phyloP scores from a whole-genome alignment of 208 protist genomes.

The Trypanosoma melophagium region DNA sequence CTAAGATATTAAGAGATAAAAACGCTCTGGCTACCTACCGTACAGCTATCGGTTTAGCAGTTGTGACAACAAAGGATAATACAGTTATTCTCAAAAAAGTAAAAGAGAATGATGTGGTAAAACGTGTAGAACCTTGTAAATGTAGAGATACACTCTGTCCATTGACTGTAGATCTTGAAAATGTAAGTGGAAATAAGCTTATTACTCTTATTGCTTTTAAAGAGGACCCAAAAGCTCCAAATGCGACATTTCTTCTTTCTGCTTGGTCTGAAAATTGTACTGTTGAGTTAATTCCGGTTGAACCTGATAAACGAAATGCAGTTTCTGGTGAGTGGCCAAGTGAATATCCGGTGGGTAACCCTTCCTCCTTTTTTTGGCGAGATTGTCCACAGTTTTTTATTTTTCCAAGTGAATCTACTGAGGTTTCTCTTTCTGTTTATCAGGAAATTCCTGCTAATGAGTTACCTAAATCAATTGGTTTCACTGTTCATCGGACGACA shows the following conservation, averaged over 20 bases:
- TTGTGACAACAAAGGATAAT: constrained; percentile 63
- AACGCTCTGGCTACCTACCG: constrained; percentile 49
- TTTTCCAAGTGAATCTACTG: constrained; percentile 62
- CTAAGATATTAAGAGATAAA: constrained; percentile 53
- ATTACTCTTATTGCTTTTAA: constrained; percentile 27
- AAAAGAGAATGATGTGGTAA: constrained; percentile 38
- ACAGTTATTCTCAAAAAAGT: constrained; percentile 39
- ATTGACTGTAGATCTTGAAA: constrained; percentile 21
- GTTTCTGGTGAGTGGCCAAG: constrained; percentile 60
- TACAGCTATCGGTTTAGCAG: constrained; percentile 54
- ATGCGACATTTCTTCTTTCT: constrained; percentile 24
- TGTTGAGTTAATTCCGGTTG: constrained; percentile 35
- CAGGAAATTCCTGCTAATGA: constrained; percentile 17
- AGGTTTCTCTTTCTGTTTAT: constrained; percentile 55
- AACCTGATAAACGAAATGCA: constrained; percentile 29
- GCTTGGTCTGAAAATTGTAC: constrained; percentile 34
- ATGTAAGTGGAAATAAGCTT: constrained; percentile 19
- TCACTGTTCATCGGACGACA: constrained; percentile 69
- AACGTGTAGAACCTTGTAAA: constrained; percentile 23
- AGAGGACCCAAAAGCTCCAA: constrained; percentile 23
- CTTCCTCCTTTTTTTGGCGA: constrained; percentile 63
- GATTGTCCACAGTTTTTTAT: constrained; percentile 88
- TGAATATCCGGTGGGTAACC: constrained; percentile 48
- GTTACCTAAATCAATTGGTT: constrained; percentile 44
- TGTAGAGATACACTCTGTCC: constrained; percentile 24